phyloP scores from a whole-genome alignment of 352 stramenopile species.

The Phytopythium sindhum region DNA sequence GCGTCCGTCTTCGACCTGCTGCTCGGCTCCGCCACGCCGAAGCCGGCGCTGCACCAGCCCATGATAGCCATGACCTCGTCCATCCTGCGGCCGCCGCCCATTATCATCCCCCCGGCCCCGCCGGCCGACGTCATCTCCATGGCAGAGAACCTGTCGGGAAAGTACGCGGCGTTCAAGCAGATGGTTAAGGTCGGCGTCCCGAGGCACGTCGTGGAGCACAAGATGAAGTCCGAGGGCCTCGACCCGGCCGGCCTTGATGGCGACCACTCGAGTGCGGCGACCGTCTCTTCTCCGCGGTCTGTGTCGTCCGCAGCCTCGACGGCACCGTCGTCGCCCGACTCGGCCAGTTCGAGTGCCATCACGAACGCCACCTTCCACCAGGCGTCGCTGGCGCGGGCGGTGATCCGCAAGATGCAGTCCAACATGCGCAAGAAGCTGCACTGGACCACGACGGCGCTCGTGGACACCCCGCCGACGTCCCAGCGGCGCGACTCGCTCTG shows the following conservation, averaged over 20 bases:
- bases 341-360: not conserved
- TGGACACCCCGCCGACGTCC: constrained; percentile 19
- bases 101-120: constrained; percentile 27
- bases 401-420: constrained; percentile 45
- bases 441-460: constrained; percentile 57
- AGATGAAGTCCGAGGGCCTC: constrained; percentile 48
- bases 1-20: constrained; percentile 52
- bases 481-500: constrained; percentile 49
- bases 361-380: not conserved
- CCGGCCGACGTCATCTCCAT: constrained; percentile 26
- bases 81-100: constrained; percentile 23
- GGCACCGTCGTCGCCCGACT: constrained; percentile 26
- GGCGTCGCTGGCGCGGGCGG: constrained; percentile 18
- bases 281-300: constrained; percentile 27
- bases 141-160: constrained; percentile 14
- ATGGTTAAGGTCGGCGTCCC: constrained; percentile 74
- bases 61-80: constrained; percentile 16
- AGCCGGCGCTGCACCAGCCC: not conserved
- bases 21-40: constrained; percentile 13
- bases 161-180: constrained; percentile 53
- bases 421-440: constrained; percentile 75
- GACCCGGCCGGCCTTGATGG: constrained; percentile 41
- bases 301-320: constrained; percentile 28
- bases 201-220: constrained; percentile 56
- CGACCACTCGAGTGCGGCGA: constrained; percentile 6